Evolutionary conservation across 495 filamentous ascomycete species (phyloP), one percentile per base, ranked within the genome.

Genomic region (Niebla homalea): DNA sequence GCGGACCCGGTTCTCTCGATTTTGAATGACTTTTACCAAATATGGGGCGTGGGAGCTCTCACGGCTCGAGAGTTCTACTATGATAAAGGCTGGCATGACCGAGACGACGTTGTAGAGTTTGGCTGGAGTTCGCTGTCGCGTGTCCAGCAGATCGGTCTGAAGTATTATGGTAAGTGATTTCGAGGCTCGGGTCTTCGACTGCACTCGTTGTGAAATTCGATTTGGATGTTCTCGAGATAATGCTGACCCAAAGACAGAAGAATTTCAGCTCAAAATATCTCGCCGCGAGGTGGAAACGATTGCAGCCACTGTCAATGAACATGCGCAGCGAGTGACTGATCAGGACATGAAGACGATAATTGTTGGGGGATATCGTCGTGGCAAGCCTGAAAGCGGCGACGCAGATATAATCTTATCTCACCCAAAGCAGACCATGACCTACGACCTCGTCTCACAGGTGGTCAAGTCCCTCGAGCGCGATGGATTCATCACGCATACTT

Each of bases 61-160:
- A 92, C 83, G 0, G 89, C 93, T 1, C 70, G 80, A 12, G 79
- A 90, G 10, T 95, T 95, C 59, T 92, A 87, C 67, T 87, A 81
- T 62, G 58, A 71, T 11, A 76, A 78, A 41, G 79, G 83, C 26
- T 95, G 86, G 85, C 70, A 70, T 25, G 75, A 81, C 42, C 70
- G 89, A 0, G 89, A 96, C 59, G 89, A 97, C 57, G 70, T 97
- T 6, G 70, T 95, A 49, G 83, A 93, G 57, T 70, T 81, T 55
- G 89, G 85, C 21, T 98, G 93, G 93, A 58, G 71, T 36, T 65
- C 55, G 1, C 70, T 97, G 0, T 81, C 71, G 0, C 76, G 89
- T 15, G 84, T 84, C 2, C 89, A 94, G 62, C 89, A 97, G 61
- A 94, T 98, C 42, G 92, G 92, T 0, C 64, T 97, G n/a, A 97